phyloP scores from a whole-genome alignment of 1,284 basidiomycete genomes.

The Trametes pubescens region DNA sequence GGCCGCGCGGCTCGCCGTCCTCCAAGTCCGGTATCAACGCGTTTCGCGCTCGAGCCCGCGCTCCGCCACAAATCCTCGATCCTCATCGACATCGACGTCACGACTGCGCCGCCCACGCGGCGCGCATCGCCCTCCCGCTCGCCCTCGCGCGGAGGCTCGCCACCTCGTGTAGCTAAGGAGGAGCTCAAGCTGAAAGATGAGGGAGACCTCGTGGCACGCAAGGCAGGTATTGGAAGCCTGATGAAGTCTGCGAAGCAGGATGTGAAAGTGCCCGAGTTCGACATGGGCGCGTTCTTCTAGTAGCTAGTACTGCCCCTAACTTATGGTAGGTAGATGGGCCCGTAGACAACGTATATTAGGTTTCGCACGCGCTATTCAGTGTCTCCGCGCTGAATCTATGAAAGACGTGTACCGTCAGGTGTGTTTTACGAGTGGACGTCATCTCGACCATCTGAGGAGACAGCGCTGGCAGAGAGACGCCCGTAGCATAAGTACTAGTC shows the following conservation, averaged over 20 bases:
- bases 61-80: conserved; percentile 74
- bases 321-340: neutral
- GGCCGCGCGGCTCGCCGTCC: conserved; percentile 40
- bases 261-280: conserved; percentile 85
- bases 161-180: conserved; percentile 31
- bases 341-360: too few species aligned
- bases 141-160: conserved; percentile 23
- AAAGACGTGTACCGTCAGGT: too few species aligned
- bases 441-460: too few species aligned
- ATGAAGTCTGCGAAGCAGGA: conserved; percentile 91
- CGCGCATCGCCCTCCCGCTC: conserved; percentile 54
- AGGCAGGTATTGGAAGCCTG: conserved; percentile 81
- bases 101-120: conserved; percentile 67
- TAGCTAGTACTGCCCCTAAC: neutral
- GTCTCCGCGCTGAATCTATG: too few species aligned
- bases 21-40: conserved; percentile 51
- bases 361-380: too few species aligned
- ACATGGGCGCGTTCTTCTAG: conserved; percentile 78
- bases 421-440: too few species aligned
- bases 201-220: conserved; percentile 65
- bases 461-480: too few species aligned
- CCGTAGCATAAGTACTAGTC: too few species aligned
- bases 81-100: conserved; percentile 88
- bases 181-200: conserved; percentile 57
- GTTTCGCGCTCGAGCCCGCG: conserved; percentile 62